Evolutionary conservation across 2,329 filamentous ascomycete genomes (phyloP).

Genomic region (Talaromyces islandicus): DNA sequence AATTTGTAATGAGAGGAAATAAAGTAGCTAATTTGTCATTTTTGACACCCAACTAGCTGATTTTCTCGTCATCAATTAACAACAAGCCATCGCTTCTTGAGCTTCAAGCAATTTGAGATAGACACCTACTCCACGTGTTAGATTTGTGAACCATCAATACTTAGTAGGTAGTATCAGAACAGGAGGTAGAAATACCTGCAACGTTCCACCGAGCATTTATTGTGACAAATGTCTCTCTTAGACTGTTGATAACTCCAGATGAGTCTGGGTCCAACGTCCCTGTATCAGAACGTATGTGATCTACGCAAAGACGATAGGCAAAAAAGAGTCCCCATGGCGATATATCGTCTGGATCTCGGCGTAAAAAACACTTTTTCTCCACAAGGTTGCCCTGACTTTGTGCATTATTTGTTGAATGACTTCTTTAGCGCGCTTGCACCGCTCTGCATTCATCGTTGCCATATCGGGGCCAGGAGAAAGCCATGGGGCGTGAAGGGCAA

Average conservation of each 20-base stretch:
- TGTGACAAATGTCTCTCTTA: background rate
- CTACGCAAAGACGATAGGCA: slow-evolving; percentile 15
- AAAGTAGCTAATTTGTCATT: background rate
- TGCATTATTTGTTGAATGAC: background rate
- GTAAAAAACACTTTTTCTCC: slow-evolving; percentile 14
- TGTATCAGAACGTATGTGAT: slow-evolving; percentile 6
- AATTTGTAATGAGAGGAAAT: no score
- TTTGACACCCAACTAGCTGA: background rate
- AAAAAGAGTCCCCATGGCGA: slow-evolving; percentile 20
- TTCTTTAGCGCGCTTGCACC: background rate
- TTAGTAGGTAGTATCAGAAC: background rate
- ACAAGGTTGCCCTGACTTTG: slow-evolving; percentile 11
- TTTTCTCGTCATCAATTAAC: background rate
- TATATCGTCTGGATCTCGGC: slow-evolving; percentile 15
- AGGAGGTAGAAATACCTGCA: background rate
- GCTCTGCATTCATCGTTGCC: background rate
- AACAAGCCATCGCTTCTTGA: background rate
- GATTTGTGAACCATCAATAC: background rate
- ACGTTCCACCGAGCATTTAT: slow-evolving; percentile 4
- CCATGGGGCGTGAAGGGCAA: slow-evolving; percentile 1
- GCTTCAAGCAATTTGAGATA: slow-evolving; percentile 5
- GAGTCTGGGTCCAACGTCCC: background rate
- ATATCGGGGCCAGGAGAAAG: background rate
- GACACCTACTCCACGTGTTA: background rate
- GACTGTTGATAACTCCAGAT: background rate